Conservation (phyloP, 1,284 basidiomycete species). For the Cutaneotrichosporon sp. region DNA sequence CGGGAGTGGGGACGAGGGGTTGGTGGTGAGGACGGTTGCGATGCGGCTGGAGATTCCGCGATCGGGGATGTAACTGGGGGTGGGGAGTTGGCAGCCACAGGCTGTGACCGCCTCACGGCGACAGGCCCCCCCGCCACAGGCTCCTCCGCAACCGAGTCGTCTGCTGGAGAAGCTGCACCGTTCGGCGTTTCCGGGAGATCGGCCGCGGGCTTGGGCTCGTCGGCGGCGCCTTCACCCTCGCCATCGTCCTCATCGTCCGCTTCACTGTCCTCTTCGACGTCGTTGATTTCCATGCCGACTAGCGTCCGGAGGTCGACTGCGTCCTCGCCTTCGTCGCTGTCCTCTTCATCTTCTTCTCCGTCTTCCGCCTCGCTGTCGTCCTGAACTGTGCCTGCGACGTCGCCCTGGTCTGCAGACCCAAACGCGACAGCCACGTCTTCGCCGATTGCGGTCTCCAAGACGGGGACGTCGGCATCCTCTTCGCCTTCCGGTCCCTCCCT, state of each 20-base stretch:
- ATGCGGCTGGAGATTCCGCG: neutral
- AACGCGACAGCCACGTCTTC: neutral
- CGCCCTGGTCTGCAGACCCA: neutral
- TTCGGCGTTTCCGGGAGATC: neutral
- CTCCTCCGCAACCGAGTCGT: neutral
- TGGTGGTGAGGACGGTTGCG: neutral
- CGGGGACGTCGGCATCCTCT: slow-evolving; percentile 19
- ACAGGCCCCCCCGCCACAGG: too few relatives aligned
- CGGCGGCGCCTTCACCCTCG: neutral
- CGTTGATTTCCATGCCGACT: slow-evolving; percentile 5
- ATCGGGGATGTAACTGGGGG: neutral
- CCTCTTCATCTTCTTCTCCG: neutral
- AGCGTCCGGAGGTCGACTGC: neutral
- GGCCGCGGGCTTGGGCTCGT: neutral
- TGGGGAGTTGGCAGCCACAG: neutral
- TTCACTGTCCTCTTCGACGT: neutral
- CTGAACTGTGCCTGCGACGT: neutral
- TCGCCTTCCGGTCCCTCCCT: slow-evolving; percentile 28
- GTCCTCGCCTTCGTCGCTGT: slow-evolving; percentile 1
- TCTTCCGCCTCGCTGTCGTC: neutral
- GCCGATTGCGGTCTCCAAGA: neutral
- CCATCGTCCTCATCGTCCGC: neutral
- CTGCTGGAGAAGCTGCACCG: neutral
- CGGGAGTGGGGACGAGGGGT: slow-evolving; percentile 23
- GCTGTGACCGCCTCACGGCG: neutral